Evolutionary conservation across 345 rosid genomes (phyloP), one percentile per base, ranked within the genome.

Genomic region (Eutrema japonicum): DNA sequence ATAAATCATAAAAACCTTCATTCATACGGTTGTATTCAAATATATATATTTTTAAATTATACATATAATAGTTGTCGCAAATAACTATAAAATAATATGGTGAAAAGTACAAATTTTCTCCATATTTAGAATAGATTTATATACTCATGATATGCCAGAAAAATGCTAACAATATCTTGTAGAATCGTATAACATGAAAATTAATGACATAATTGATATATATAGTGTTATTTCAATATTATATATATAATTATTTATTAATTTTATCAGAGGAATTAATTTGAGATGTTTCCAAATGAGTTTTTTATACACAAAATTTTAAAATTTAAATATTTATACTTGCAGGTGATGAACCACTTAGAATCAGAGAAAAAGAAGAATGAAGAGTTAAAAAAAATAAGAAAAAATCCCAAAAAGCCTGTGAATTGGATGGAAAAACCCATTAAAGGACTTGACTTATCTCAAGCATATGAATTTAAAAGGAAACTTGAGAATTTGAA

Each of bases 401-500:
- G 71, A 55, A 76, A 71, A 42, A 72, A 56, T 1, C 61, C 73
- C 8, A 63, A 64, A 63, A 60, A 4, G 2, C 13, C 26, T 36
- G 72, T 59, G 47, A 40, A 61, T 45, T 85, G 92, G 90, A 87
- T 89, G 96, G 81, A 84, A 66, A 47, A 79, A 2, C 87, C 89
- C 1, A 32, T 77, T 2, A 84, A 81, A 1, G 78, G 66, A 38
- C 79, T 87, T 10, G 70, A 33, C 10, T 7, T 68, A 4, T 1
- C 33, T 5, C 83, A 86, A 70, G 79, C 80, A 7, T 56, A 74
- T 36, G 82, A 43, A 41, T 50, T 89, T 58, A 83, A 77, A 63
- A 29, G 43, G 6, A 48, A 77, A 0, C 62, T 91, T 40, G 81
- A 77, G 68, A 78, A 66, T 37, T 73, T 91, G 40, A 84, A 74